These are phyloP conservation scores for Monosporascus sp. DNA, from an alignment of 2,329 filamentous ascomycete species.

Conservation along the genomic window DNA sequence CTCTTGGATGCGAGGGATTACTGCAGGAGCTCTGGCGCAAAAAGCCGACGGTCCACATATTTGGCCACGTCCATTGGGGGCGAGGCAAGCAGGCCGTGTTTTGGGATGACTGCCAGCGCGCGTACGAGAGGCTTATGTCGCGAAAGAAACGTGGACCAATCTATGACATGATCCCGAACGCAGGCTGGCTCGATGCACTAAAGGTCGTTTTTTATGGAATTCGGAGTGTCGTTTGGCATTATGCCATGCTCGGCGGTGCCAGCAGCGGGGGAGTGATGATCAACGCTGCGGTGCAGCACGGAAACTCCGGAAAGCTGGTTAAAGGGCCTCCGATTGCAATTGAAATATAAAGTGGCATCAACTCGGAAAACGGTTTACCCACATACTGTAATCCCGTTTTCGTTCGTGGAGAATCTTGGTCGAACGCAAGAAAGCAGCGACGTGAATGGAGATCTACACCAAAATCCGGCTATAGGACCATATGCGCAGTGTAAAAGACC, in stretches of 20 bases:
- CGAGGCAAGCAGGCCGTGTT: conserved; percentile 64
- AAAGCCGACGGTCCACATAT: conserved; percentile 71
- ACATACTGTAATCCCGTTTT: too few species aligned
- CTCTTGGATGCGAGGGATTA: conserved; percentile 65
- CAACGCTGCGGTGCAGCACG: conserved; percentile 53
- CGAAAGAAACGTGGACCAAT: conserved; percentile 37
- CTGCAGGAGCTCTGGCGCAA: conserved; percentile 70
- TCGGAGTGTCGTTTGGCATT: conserved; percentile 48
- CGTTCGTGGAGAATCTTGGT: too few species aligned
- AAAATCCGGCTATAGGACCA: too few species aligned
- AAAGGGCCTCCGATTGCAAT: conserved; percentile 29
- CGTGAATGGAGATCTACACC: too few species aligned
- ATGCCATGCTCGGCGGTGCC: conserved; percentile 48
- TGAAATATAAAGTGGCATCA: conserved; percentile 13
- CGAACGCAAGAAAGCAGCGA: too few species aligned
- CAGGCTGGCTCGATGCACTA: conserved; percentile 41
- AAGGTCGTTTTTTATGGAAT: conserved; percentile 40
- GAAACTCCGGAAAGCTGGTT: conserved; percentile 44
- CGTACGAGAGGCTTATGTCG: conserved; percentile 62
- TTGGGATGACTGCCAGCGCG: conserved; percentile 69
- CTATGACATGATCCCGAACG: conserved; percentile 41
- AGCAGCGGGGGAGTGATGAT: conserved; percentile 48
- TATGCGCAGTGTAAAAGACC: too few species aligned
- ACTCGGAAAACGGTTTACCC: background rate
- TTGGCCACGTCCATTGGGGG: conserved; percentile 78